Evolutionary conservation across 371 early-diverging fungal species (phyloP), one percentile per base, ranked within the genome.

Genomic region (Apophysomyces variabilis): DNA sequence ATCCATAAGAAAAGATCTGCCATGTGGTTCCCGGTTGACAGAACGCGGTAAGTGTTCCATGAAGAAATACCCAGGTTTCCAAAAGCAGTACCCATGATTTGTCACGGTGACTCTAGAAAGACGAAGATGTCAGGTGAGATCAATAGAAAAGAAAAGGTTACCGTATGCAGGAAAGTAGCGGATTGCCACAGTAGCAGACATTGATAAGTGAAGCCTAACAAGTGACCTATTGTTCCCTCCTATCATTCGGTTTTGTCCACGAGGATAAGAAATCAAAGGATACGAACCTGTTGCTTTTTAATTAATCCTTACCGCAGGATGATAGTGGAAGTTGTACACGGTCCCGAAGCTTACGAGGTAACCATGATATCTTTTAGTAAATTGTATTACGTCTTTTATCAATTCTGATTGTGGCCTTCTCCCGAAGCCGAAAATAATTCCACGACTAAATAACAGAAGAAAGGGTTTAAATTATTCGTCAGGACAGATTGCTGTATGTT

Each of bases 261-360:
- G 38, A 41, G 13, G 1, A 16, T 26, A 54, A 56, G 35, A 63
- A 54, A 50, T 1, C 4, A 36, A 50, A 5, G 16, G 38, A 26
- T 54, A 7, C 13, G 32, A 38, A 16, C 6, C 7, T n/a, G n/a
- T 32, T 14, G 7, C 4, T 58, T 59, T 39, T 32, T 65, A 13
- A 1, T 32, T 3, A 1, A 26, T 26, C 1, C 32, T 67, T 75
- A 78, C 78, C 64, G 71, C 71, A 39, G 81, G 81, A 64, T 80
- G 81, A 64, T 80, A 80, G 46, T 80, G 81, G 38, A 80, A 80
- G 32, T 77, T 77, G 32, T 67, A 65, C 7, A 80, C 77, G 21
- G 76, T 80, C 1, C 77, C 80, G 69, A 77, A 77, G 38, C 81
- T 80, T 65, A 80, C 72, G n/a, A 72, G 63, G 57, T 80, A 80